Evolutionary conservation across 306 rosid genomes (phyloP), one percentile per base, ranked within the genome.

Genomic region (Lathyrus oleraceus): DNA sequence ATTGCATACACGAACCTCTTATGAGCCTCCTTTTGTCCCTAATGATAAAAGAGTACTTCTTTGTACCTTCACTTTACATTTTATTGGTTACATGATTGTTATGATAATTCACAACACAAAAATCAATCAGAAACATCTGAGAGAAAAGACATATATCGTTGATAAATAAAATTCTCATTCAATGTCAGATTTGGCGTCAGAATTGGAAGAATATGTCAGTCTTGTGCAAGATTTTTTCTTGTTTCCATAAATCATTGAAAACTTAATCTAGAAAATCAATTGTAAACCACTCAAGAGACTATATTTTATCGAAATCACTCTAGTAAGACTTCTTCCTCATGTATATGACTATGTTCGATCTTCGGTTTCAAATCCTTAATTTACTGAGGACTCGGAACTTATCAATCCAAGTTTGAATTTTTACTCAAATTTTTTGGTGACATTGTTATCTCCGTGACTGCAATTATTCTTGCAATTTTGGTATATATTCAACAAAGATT

Each of bases 201-300:
- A 88, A 72, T 83, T 88, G 63, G 87, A 87, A 71, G 97, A 90
- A 81, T 93, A 93, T 61, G 61, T 78, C 38, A 96, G 97, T 69
- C 90, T 93, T 27, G 87, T 93, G 28, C 94, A 93, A 79, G 97
- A 93, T 73, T 90, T 93, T 71, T 90, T 83, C 88, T 81, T 93
- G 77, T 71, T 93, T 30, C 97, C 98, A 53, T 97, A 93, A 78
- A 54, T 94, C 45, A 60, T 88, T 30, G 96, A 96, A 49, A 94
- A 88, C 75, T 47, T 88, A 14, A 76, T 94, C 51, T 91, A 97
- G 97, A 85, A 94, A 83, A 84, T 91, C 32, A 81, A 87, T 23
- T 76, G 86, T 42, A 83, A 80, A 72, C 97, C 96, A 16, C 90
- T 94, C 35, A 81, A 86, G 69, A 94, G 88, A 73, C 72, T 90